Conservation (phyloP, 805 yeast species). For the Kodamaea kakaduensis region DNA sequence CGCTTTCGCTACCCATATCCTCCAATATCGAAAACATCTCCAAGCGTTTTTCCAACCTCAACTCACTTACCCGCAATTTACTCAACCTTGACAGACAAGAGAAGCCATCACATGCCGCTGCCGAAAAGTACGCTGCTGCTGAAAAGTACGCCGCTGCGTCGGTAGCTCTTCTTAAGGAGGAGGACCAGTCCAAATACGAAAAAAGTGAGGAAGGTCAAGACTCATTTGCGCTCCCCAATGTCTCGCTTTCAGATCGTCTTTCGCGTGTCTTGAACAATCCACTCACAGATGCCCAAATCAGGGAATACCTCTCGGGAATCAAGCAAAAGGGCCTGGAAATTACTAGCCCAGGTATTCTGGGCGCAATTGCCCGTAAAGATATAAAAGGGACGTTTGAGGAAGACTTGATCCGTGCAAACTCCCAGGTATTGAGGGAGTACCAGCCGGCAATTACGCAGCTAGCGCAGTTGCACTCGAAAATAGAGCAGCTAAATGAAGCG, state of each 20-base stretch:
- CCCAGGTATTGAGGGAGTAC: slow-evolving; percentile 29
- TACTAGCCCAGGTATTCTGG: slow-evolving; percentile 48
- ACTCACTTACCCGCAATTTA: slow-evolving; percentile 28
- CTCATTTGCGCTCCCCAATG: slow-evolving; percentile 6
- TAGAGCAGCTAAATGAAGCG: slow-evolving; percentile 18
- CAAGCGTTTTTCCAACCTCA: slow-evolving; percentile 31
- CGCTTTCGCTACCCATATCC: slow-evolving; percentile 37
- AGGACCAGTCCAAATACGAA: slow-evolving; percentile 1
- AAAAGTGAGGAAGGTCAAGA: neutral
- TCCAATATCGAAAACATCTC: slow-evolving; percentile 36
- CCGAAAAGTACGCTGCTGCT: slow-evolving; percentile 25
- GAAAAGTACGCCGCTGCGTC: slow-evolving; percentile 49
- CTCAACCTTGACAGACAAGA: slow-evolving; percentile 21
- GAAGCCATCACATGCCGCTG: slow-evolving; percentile 5
- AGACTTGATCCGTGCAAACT: slow-evolving; percentile 55
- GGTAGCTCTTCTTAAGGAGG: slow-evolving; percentile 31
- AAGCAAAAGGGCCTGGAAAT: slow-evolving; percentile 29
- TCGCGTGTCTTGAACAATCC: slow-evolving; percentile 47
- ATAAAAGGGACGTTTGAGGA: slow-evolving; percentile 58
- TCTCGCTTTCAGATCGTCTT: slow-evolving; percentile 39
- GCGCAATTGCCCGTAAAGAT: slow-evolving; percentile 57
- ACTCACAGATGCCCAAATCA: slow-evolving; percentile 30
- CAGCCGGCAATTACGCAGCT: slow-evolving; percentile 28
- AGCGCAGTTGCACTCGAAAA: slow-evolving; percentile 16
- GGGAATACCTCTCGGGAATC: slow-evolving; percentile 30